Percentiles rank a stretch among this genome's conserved stretches.
Evolutionary conservation across 495 filamentous ascomycete species (phyloP).

Genomic region (Tuber indicum): DNA sequence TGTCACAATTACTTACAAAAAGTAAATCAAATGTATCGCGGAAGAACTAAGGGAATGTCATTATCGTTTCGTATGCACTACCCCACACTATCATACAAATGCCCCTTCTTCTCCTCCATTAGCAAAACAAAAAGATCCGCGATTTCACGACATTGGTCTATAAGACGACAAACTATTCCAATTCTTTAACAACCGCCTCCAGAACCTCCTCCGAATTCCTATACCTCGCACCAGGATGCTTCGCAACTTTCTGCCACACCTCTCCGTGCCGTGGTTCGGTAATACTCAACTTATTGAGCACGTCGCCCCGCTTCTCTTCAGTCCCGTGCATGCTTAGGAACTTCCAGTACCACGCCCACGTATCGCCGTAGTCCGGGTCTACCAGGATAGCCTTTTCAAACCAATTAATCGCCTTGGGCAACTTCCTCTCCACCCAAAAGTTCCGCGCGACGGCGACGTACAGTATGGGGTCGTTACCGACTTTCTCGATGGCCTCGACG

Average conservation of each 20-base stretch:
- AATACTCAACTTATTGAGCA: conserved; percentile 25
- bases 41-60: background rate
- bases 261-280: conserved; percentile 89
- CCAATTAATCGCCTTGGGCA: conserved; percentile 91
- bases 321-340: conserved; percentile 87
- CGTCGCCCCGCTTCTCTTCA: conserved; percentile 44
- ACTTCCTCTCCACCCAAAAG: conserved; percentile 69
- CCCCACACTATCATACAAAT: background rate
- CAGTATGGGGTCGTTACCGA: conserved; percentile 80
- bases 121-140: background rate
- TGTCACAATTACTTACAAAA: background rate
- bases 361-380: conserved; percentile 81
- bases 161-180: conserved; percentile 45
- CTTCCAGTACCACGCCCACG: conserved; percentile 97
- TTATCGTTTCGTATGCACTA: background rate
- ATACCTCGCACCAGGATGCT: conserved; percentile 72
- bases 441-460: conserved; percentile 71
- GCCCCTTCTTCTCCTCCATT: background rate
- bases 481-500: conserved; percentile 91
- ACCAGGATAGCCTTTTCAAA: conserved; percentile 89
- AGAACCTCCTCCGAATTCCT: conserved; percentile 73
- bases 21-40: background rate
- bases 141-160: background rate
- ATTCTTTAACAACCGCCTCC: conserved; percentile 59
- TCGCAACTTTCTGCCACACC: conserved; percentile 77